Evolutionary conservation across 768 basidiomycete species (phyloP).

Genomic region (Dioszegia hungarica): DNA sequence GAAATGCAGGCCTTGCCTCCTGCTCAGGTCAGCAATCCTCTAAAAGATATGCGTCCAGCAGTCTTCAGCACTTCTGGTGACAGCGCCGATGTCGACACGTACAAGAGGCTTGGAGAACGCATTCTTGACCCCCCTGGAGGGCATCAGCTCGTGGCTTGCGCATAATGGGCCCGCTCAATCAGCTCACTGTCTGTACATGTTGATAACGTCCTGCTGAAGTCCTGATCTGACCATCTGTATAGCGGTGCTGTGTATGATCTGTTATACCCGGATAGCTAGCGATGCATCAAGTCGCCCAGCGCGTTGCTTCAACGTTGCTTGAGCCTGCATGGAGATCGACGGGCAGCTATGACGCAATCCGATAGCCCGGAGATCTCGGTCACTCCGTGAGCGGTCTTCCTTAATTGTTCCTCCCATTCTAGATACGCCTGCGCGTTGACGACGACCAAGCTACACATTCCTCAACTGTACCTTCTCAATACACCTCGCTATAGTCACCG

Average conservation of each 20-base stretch:
- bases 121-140: slow-evolving; percentile 29
- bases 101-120: slow-evolving; percentile 34
- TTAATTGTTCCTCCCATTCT: neutral
- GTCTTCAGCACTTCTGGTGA: too few species aligned
- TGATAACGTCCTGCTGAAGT: slow-evolving; percentile 46
- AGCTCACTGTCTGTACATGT: slow-evolving; percentile 43
- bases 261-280: too few species aligned
- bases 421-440: neutral
- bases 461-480: neutral
- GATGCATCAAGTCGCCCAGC: too few species aligned
- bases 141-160: slow-evolving; percentile 5
- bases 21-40: slow-evolving; percentile 4
- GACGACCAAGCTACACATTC: neutral
- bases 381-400: too few species aligned
- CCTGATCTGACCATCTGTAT: slow-evolving; percentile 36
- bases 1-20: slow-evolving; percentile 37
- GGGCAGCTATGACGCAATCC: neutral
- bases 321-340: too few species aligned
- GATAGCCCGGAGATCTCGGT: too few species aligned
- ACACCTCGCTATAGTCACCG: too few species aligned
- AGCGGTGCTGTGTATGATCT: too few species aligned
- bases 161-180: neutral
- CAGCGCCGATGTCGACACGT: neutral
- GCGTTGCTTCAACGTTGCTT: too few species aligned
- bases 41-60: too few species aligned